phyloP scores from a whole-genome alignment of 805 yeast genomes.

The Candida silvicultrix region DNA sequence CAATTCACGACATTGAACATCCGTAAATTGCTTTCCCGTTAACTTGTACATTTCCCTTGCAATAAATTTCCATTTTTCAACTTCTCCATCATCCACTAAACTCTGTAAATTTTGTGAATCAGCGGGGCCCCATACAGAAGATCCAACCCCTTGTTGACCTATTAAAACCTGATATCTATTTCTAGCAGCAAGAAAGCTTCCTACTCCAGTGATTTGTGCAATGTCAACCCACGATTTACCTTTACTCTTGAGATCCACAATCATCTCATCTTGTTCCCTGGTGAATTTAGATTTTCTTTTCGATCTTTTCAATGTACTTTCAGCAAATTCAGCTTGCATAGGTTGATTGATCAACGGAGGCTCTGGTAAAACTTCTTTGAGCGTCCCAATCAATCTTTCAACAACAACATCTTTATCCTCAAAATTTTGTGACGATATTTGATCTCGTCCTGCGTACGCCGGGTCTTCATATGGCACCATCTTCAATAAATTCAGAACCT shows the following conservation, averaged over 20 bases:
- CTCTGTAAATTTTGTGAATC: constrained; percentile 45
- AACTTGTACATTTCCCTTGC: constrained; percentile 51
- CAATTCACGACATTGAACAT: constrained; percentile 49
- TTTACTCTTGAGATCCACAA: constrained; percentile 50
- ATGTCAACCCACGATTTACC: constrained; percentile 73
- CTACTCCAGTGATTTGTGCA: constrained; percentile 58
- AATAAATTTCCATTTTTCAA: constrained; percentile 64
- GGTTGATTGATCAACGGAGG: constrained; percentile 20
- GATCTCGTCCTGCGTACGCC: not conserved
- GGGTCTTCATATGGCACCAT: not conserved
- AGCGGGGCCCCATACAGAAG: constrained; percentile 53
- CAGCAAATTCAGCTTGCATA: constrained; percentile 36
- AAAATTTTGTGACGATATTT: not conserved
- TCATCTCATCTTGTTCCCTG: constrained; percentile 59
- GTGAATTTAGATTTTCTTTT: constrained; percentile 66
- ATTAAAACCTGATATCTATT: constrained; percentile 75
- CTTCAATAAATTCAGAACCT: no score
- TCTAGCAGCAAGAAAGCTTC: constrained; percentile 65
- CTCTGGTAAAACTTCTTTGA: constrained; percentile 8
- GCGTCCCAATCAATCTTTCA: constrained; percentile 4
- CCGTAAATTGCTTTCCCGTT: constrained; percentile 42
- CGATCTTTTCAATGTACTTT: constrained; percentile 40
- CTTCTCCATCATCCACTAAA: constrained; percentile 62
- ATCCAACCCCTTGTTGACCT: constrained; percentile 78
- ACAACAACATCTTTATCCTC: not conserved